Evolutionary conservation across 1,284 basidiomycete genomes (phyloP), one percentile per base, ranked within the genome.

Genomic region (Nidula niveotomentosa): DNA sequence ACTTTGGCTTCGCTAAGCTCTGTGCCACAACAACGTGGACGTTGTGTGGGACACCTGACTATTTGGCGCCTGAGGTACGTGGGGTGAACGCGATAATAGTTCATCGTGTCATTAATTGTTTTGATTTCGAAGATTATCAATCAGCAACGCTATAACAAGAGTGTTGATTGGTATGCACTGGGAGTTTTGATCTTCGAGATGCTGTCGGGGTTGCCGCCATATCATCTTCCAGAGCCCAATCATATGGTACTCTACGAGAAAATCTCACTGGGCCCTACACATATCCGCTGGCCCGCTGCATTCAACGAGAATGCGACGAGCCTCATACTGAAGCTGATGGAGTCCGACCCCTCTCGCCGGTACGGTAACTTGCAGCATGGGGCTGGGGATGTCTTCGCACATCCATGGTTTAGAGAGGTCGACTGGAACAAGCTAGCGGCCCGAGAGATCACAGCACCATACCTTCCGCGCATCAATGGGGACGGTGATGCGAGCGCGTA

Each of bases 111-210:
- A 7, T 33, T 51, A 15, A 49, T 50, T 10, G 12, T 36, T 39
- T 48, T 18, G 30, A 33, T 30, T 34, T 36, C 50, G 13, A 56
- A 89, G 86, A 85, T 96, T 59, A 90, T 98, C 53, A 86, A 88
- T 56, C 91, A 93, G 61, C 90, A 92, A 61, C 89, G 95, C 2
- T 98, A 99, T 76, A 98, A 97, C 78, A 98, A 98, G 74, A 91
- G 87, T 62, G 96, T 99, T 1, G 97, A 99, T 68, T 99, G 96
- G 96, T 99, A 98, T 72, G 96, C 97, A 0, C 84, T 99, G 36
- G 96, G 96, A 49, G 94, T 99, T 33, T 82, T 99, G 69, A 88
- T 98, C 52, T 99, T 94, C 71, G 96, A 99, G 71, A 99, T 98
- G 91, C 88, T 98, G 58, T 88, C 92, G 3, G 93, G 92, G 5